Evolutionary conservation across 768 basidiomycete species (phyloP).

Genomic region (Trichaptum fuscoviolaceum): DNA sequence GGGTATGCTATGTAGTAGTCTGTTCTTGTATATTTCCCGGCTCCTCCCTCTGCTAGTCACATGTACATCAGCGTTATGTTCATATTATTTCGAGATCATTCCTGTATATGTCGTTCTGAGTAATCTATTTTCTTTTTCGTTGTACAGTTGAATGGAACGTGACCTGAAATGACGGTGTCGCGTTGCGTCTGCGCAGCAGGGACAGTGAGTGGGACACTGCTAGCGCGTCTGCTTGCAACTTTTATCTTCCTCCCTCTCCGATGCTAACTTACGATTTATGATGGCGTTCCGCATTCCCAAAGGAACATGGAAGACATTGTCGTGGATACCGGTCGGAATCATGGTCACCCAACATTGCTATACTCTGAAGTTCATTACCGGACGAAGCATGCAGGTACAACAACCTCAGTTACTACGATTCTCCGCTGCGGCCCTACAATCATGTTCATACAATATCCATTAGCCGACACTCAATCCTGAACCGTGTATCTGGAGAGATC

Average conservation of each 20-base stretch:
- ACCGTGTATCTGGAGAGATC: conserved; percentile 52
- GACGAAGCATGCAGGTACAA: conserved; percentile 71
- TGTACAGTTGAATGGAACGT: not conserved
- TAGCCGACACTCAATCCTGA: conserved; percentile 72
- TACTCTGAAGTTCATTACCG: conserved; percentile 48
- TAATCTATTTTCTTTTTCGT: not conserved
- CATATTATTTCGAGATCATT: not conserved
- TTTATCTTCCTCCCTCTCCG: not conserved
- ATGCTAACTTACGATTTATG: not conserved
- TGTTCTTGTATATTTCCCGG: not conserved
- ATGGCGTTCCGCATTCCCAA: conserved; percentile 2
- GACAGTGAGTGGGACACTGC: too few relatives aligned
- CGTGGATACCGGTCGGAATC: conserved; percentile 51
- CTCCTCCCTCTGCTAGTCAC: conserved; percentile 11
- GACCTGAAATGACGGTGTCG: not conserved
- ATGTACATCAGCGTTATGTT: conserved; percentile 16
- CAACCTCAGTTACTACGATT: not conserved
- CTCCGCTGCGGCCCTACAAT: not conserved
- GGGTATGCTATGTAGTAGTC: not conserved
- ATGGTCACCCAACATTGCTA: conserved; percentile 46
- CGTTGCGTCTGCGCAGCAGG: too few relatives aligned
- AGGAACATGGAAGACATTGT: not conserved
- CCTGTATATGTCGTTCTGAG: not conserved
- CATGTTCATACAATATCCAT: conserved; percentile 31
- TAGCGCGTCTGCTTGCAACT: not conserved